These are phyloP conservation scores for Saitozyma sp. DNA, from an alignment of 768 basidiomycete genomes.

Conservation along the genomic window DNA sequence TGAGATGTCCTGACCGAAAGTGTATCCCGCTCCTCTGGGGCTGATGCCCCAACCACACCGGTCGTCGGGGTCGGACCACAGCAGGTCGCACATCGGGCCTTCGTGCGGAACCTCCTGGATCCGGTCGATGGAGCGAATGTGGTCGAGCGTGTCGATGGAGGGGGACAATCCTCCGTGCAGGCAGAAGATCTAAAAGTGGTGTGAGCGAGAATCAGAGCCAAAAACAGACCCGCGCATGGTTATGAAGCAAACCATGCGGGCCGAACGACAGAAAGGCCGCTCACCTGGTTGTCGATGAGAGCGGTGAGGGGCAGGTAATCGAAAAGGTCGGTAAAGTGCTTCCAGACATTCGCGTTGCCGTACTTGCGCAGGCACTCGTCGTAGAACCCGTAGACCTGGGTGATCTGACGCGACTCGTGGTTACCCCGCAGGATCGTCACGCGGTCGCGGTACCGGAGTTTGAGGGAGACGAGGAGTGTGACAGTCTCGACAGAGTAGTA, in stretches of 20 bases:
- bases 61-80: slow-evolving; percentile 99
- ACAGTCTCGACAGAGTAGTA: slow-evolving; percentile 99
- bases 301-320: slow-evolving; percentile 97
- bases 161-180: slow-evolving; percentile 96
- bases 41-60: slow-evolving; percentile 99
- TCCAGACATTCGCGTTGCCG: slow-evolving; percentile 99
- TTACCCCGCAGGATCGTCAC: slow-evolving; percentile 98
- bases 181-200: slow-evolving; percentile 85
- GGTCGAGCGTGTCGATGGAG: slow-evolving; percentile 98
- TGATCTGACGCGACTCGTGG: slow-evolving; percentile 99
- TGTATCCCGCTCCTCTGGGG: slow-evolving; percentile 97
- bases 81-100: slow-evolving; percentile 98
- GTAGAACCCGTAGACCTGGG: slow-evolving; percentile 99
- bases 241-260: neutral
- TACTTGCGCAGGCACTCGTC: slow-evolving; percentile 99
- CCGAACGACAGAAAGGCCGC: slow-evolving; percentile 51
- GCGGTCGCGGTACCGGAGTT: slow-evolving; percentile 95
- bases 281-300: slow-evolving; percentile 96
- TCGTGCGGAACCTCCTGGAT: slow-evolving; percentile 99
- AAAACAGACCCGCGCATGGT: no score
- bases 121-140: slow-evolving; percentile 96
- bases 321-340: slow-evolving; percentile 97
- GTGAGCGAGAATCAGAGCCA: no score
- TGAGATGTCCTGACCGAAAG: slow-evolving; percentile 98
- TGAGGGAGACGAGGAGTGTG: slow-evolving; percentile 92